Evolutionary conservation across 208 protist genomes (phyloP).

Genomic region (Angomonas deanei): DNA sequence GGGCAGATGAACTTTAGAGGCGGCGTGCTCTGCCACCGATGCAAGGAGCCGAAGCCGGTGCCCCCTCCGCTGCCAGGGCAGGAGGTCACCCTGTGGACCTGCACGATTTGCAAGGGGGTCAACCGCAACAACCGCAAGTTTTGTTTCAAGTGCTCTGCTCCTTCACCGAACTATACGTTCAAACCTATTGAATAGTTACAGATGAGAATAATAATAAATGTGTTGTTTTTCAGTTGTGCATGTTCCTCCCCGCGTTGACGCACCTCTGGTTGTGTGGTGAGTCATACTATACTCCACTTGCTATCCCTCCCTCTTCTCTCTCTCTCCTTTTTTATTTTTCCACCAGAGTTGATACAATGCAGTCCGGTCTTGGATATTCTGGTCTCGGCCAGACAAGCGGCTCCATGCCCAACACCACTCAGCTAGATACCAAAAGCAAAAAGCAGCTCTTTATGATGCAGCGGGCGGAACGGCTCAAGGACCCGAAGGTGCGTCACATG

Average conservation of each 20-base stretch:
- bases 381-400: background rate
- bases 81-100: constrained; percentile 82
- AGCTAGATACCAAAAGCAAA: constrained; percentile 36
- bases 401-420: background rate
- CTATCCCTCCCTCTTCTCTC: constrained; percentile 2
- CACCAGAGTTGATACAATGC: background rate
- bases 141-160: constrained; percentile 78
- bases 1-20: constrained; percentile 89
- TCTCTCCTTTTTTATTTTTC: constrained; percentile 7
- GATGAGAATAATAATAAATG: background rate
- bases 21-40: constrained; percentile 79
- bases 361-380: background rate
- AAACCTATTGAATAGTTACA: constrained; percentile 40
- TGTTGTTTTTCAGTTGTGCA: background rate
- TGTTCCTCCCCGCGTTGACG: too few relatives aligned
- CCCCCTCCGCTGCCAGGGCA: constrained; percentile 70
- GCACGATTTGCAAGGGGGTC: constrained; percentile 72
- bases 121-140: constrained; percentile 76
- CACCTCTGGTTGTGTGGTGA: too few relatives aligned
- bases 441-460: constrained; percentile 85
- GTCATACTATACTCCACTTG: background rate
- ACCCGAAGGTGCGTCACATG: constrained; percentile 89
- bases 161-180: constrained; percentile 64
- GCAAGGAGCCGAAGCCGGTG: constrained; percentile 78
- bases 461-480: constrained; percentile 82